Evolutionary conservation across 768 basidiomycete species (phyloP), one percentile per base, ranked within the genome.

Genomic region (Chlorophyllum brunneum): DNA sequence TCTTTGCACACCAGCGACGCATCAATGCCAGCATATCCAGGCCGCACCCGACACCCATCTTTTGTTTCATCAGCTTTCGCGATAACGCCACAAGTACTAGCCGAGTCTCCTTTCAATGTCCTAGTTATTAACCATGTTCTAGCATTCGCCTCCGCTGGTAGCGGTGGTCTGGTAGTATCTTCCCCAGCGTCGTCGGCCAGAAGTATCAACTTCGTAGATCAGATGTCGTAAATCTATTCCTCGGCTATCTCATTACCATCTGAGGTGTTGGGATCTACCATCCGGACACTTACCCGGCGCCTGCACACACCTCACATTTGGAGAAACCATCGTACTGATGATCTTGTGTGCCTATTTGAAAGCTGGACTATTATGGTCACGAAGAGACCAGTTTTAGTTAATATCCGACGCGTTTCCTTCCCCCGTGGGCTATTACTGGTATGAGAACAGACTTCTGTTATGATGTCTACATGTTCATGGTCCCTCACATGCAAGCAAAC

Each of bases 201-300:
- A 49, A 20, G 27, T 6, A 34, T 47, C 45, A 47, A 47, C 33
- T 47, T 47, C 45, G 31, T n/a, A 23, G 30, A 50, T 50, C 48
- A 49, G 31, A 49, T 39, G 5, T 6, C 37, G 27, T 49, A 50
- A 50, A 40, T 41, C 24, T 18, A 39, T 22, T n/a, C 16, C 36
- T 50, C 48, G 48, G 48, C 48, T 50, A 40, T 50, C 48, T 40
- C 9, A n/a, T 7, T 23, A 22, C 23, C 48, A 50, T 39, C 38
- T 31, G 13, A 29, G 20, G 18, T 15, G 39, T 33, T 41, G 29
- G 8, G 38, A 40, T 40, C 37, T 50, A 40, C 38, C 48, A 41
- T 50, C 27, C 29, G 38, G 29, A 31, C 47, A 33, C 40, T 36
- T 50, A 50, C 48, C 22, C 48, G 39, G 48, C 29, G 26, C 38